Evolutionary conservation across 2,329 filamentous ascomycete species (phyloP).

Genomic region (Clonostachys chloroleuca): DNA sequence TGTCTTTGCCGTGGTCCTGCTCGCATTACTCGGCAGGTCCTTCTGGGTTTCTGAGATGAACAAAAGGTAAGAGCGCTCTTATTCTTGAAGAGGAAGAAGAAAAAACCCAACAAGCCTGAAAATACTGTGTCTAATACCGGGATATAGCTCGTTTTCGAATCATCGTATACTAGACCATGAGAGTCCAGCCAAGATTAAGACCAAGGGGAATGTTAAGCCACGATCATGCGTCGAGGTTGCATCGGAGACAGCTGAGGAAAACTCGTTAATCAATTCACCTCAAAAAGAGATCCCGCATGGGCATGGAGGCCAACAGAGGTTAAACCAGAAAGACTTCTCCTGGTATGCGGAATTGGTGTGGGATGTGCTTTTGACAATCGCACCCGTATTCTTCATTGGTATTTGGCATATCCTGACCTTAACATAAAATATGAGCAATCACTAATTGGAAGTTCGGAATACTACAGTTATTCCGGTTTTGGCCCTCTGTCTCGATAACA

Average conservation of each 20-base stretch:
- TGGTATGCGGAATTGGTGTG: background rate
- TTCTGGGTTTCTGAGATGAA: too few species aligned
- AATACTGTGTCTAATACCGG: too few species aligned
- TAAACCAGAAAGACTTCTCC: background rate
- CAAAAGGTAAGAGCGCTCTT: too few species aligned
- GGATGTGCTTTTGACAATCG: background rate
- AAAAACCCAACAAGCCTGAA: too few species aligned
- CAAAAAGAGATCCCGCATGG: background rate
- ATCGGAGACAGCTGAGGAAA: background rate
- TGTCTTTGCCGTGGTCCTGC: too few species aligned
- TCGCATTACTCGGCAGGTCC: too few species aligned
- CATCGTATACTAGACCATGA: background rate
- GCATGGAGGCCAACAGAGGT: background rate
- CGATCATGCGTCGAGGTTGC: background rate
- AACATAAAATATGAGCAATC: background rate
- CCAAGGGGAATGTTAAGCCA: too few species aligned
- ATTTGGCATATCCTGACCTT: background rate
- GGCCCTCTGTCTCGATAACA: background rate
- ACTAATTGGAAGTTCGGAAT: background rate
- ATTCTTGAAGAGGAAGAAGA: too few species aligned
- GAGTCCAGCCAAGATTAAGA: background rate
- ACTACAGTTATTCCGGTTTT: background rate
- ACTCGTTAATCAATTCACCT: background rate
- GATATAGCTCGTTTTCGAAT: background rate
- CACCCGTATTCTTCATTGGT: background rate